Evolutionary conservation across 2,329 filamentous ascomycete genomes (phyloP).

Genomic region (Apiospora kogelbergensis): DNA sequence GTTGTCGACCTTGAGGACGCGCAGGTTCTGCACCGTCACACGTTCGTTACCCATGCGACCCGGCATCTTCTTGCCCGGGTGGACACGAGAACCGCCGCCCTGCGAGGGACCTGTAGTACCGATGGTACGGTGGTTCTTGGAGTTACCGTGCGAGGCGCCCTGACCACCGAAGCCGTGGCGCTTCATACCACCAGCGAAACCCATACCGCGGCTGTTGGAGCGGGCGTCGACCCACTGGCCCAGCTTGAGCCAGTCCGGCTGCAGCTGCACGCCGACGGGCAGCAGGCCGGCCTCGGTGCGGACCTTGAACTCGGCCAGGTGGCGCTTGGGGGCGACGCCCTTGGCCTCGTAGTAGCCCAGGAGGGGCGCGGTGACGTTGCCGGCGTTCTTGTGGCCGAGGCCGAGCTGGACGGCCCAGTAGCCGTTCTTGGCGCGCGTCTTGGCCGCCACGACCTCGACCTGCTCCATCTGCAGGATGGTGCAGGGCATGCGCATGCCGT

Average conservation of each 20-base stretch:
- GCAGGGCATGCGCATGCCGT: slow-evolving; percentile 76
- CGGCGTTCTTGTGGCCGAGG: slow-evolving; percentile 68
- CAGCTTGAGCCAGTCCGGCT: slow-evolving; percentile 86
- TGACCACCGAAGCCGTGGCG: slow-evolving; percentile 87
- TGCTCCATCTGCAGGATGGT: slow-evolving; percentile 93
- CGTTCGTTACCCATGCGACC: slow-evolving; percentile 90
- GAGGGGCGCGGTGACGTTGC: slow-evolving; percentile 78
- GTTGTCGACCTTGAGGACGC: slow-evolving; percentile 83
- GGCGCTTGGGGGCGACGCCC: slow-evolving; percentile 78
- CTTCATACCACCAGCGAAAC: slow-evolving; percentile 97
- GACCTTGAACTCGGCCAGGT: slow-evolving; percentile 86
- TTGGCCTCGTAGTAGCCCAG: slow-evolving; percentile 86
- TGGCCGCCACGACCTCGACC: slow-evolving; percentile 85
- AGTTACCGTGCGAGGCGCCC: slow-evolving; percentile 91
- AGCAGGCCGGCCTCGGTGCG: slow-evolving; percentile 70
- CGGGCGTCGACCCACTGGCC: slow-evolving; percentile 90
- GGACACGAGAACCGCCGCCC: slow-evolving; percentile 86
- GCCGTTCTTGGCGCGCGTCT: slow-evolving; percentile 77
- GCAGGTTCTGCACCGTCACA: slow-evolving; percentile 88
- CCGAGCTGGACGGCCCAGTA: slow-evolving; percentile 96
- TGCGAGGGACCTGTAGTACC: slow-evolving; percentile 88
- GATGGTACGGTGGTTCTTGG: slow-evolving; percentile 87
- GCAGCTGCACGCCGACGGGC: slow-evolving; percentile 71
- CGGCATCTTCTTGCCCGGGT: slow-evolving; percentile 97
- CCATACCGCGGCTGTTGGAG: slow-evolving; percentile 82